Evolutionary conservation across 345 rosid species (phyloP).

Genomic region (Lumnitzera racemosa): DNA sequence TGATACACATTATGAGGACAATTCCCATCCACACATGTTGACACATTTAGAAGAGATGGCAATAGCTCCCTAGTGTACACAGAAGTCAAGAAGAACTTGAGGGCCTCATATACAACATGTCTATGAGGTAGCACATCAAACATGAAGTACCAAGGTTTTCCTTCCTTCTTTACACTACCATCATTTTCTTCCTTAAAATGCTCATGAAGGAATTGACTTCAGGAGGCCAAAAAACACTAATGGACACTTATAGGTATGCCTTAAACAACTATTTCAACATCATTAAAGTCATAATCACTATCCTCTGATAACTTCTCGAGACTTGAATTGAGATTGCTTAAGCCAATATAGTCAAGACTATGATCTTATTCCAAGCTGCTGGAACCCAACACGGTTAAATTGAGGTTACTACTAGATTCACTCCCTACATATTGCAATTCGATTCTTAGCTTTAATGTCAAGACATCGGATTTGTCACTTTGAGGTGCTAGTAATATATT

Average conservation of each 20-base stretch:
- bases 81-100: constrained; percentile 26
- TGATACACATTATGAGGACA: constrained; percentile 36
- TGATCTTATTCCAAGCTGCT: constrained; percentile 12
- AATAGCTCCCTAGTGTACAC: constrained; percentile 34
- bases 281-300: constrained; percentile 15
- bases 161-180: constrained; percentile 8
- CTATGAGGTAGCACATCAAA: constrained; percentile 19
- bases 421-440: too few relatives aligned
- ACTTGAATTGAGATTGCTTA: constrained; percentile 26
- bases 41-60: constrained; percentile 26
- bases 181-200: constrained; percentile 17
- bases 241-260: constrained; percentile 27
- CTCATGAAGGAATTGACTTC: constrained; percentile 29
- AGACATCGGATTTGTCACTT: too few relatives aligned
- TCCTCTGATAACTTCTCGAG: constrained; percentile 21
- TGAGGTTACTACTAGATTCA: constrained; percentile 11
- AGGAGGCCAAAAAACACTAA: constrained; percentile 36
- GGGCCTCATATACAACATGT: constrained; percentile 35
- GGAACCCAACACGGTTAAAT: neutral
- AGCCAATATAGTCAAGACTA: constrained; percentile 20
- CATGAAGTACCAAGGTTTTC: constrained; percentile 25
- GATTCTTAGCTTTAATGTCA: too few relatives aligned
- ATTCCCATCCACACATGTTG: constrained; percentile 29
- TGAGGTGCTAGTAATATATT: too few relatives aligned
- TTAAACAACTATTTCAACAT: constrained; percentile 32